Conservation (phyloP, 179 eudicot genomes). For the Spinacia oleracea region DNA sequence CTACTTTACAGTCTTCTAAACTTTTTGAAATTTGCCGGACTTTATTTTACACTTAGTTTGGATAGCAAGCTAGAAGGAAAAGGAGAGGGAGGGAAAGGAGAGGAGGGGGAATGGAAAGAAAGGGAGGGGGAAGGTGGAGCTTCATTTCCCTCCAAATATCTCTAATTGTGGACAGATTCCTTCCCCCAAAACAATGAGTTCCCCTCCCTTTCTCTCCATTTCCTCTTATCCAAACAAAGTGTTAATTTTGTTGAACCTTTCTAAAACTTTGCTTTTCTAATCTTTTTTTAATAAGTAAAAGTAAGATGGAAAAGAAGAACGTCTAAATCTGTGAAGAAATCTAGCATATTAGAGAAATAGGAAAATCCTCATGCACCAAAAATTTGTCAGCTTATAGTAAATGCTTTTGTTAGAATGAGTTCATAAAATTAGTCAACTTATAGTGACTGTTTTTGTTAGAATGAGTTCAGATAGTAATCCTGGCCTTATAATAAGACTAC, state of each 20-base stretch:
- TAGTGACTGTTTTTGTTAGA: not conserved
- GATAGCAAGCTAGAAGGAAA: no score
- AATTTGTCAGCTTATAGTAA: not conserved
- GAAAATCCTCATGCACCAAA: not conserved
- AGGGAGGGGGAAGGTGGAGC: no score
- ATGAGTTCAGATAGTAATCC: not conserved
- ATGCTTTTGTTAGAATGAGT: not conserved
- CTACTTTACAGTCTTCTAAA: not conserved
- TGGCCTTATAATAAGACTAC: no score
- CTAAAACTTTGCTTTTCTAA: not conserved
- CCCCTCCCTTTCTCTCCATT: no score
- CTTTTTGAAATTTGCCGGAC: not conserved
- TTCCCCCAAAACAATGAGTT: no score
- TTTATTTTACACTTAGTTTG: no score
- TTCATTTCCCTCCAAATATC: no score
- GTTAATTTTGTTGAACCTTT: not conserved
- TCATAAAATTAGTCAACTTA: not conserved
- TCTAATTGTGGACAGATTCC: no score
- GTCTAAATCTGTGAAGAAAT: not conserved
- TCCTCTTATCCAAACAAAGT: no score
- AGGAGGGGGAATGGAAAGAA: no score
- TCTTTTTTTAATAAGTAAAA: not conserved
- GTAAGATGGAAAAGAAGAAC: no score
- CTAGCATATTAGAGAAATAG: not conserved
- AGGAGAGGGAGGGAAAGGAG: no score